Evolutionary conservation across 306 rosid genomes (phyloP).

Genomic region (Begonia peltatifolia): DNA sequence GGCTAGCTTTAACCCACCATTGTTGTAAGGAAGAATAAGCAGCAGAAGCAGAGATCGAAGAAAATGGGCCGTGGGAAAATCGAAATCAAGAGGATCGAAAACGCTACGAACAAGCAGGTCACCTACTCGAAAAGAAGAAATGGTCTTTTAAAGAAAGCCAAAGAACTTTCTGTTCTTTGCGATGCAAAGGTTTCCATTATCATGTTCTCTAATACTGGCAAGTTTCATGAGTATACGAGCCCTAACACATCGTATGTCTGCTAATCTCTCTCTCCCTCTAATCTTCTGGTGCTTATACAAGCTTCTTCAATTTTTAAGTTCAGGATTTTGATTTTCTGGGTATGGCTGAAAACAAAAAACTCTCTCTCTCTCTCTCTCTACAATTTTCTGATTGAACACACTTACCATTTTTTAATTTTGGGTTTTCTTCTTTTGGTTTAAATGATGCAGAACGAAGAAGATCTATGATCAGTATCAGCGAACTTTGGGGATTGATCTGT

Average conservation of each 20-base stretch:
- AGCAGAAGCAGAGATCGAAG: too few relatives aligned
- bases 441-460: conserved; percentile 32
- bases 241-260: conserved; percentile 32
- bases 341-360: too few relatives aligned
- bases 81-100: conserved; percentile 65
- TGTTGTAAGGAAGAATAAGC: too few relatives aligned
- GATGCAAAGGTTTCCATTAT: conserved; percentile 78
- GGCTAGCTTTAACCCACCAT: neutral
- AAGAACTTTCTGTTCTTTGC: conserved; percentile 76
- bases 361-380: too few relatives aligned
- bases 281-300: neutral
- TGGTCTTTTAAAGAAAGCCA: conserved; percentile 84
- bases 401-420: neutral
- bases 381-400: too few relatives aligned
- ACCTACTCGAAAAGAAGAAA: conserved; percentile 69
- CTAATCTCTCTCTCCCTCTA: neutral
- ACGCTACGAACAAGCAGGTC: conserved; percentile 76
- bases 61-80: conserved; percentile 75
- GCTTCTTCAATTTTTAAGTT: neutral
- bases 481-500: conserved; percentile 37
- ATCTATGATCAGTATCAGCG: conserved; percentile 56
- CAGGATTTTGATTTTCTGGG: too few relatives aligned
- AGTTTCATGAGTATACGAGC: conserved; percentile 56
- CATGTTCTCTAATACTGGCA: conserved; percentile 55
- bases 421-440: too few relatives aligned